Conservation (phyloP, 768 basidiomycete species). For the Lentinula sp. region DNA sequence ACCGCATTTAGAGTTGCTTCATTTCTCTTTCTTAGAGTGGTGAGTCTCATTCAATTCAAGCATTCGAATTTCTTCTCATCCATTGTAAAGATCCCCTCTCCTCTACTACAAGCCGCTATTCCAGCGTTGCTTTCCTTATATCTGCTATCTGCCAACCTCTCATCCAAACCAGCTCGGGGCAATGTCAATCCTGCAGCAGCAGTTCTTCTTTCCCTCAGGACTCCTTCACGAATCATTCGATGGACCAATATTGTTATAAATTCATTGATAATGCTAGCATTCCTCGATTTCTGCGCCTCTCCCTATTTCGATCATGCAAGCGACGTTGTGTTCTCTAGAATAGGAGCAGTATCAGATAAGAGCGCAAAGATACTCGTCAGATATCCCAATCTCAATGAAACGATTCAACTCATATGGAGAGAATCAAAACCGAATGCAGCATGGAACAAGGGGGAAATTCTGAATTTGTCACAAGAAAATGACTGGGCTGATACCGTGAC, state of each 20-base stretch:
- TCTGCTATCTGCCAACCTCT: slow-evolving; percentile 10
- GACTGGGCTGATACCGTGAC: slow-evolving; percentile 59
- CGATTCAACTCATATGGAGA: slow-evolving; percentile 42
- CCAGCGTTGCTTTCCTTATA: slow-evolving; percentile 20
- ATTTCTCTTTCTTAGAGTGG: slow-evolving; percentile 48
- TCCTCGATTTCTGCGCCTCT: slow-evolving; percentile 42
- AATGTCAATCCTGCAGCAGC: slow-evolving; percentile 12
- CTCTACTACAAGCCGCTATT: slow-evolving; percentile 23
- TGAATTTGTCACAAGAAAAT: slow-evolving; percentile 33
- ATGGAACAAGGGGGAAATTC: slow-evolving; percentile 53
- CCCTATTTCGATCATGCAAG: slow-evolving; percentile 51
- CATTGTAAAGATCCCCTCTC: slow-evolving; percentile 31
- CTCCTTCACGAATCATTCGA: slow-evolving; percentile 13
- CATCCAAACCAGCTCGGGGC: slow-evolving; percentile 2
- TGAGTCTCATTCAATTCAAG: slow-evolving; percentile 11
- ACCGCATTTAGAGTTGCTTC: slow-evolving; percentile 32
- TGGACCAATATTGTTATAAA: slow-evolving; percentile 12
- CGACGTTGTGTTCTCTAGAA: slow-evolving; percentile 57
- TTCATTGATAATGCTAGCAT: slow-evolving; percentile 5
- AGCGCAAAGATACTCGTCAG: slow-evolving; percentile 59
- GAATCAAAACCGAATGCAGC: slow-evolving; percentile 14
- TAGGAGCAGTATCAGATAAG: slow-evolving; percentile 66
- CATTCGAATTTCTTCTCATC: neutral
- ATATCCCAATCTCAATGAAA: slow-evolving; percentile 37
- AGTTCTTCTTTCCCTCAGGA: slow-evolving; percentile 26